Evolutionary conservation across 345 rosid genomes (phyloP).

Genomic region (Salix caprea): DNA sequence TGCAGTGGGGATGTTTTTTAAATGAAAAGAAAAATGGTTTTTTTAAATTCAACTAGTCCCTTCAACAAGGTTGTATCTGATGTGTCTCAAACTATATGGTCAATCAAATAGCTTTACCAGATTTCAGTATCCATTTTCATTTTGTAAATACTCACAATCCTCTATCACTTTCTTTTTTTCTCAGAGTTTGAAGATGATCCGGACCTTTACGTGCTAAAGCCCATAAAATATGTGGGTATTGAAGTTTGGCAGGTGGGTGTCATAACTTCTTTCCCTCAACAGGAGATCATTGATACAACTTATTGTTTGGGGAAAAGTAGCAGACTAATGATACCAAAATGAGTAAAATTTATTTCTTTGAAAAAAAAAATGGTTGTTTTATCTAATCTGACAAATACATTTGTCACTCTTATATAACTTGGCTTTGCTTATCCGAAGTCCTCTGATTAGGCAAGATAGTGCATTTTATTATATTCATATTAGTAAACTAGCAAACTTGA

Average conservation of each 20-base stretch:
- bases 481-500: neutral
- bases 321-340: neutral
- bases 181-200: slow-evolving; percentile 98
- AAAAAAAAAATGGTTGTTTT: neutral
- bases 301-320: neutral
- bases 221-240: slow-evolving; percentile 77
- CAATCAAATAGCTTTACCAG: neutral
- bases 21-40: too few species aligned
- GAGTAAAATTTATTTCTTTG: neutral
- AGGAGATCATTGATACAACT: neutral
- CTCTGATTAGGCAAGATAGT: neutral
- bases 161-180: neutral
- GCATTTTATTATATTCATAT: neutral
- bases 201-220: slow-evolving; percentile 82
- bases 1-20: neutral
- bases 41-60: neutral
- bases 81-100: neutral
- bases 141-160: neutral
- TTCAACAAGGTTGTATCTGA: neutral
- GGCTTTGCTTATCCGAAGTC: neutral
- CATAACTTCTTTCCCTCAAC: neutral
- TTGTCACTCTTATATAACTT: neutral
- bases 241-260: slow-evolving; percentile 90
- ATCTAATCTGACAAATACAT: neutral
- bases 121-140: neutral